Evolutionary conservation across 108 stramenopile species (phyloP).

Genomic region (Skeletonema menzelii): DNA sequence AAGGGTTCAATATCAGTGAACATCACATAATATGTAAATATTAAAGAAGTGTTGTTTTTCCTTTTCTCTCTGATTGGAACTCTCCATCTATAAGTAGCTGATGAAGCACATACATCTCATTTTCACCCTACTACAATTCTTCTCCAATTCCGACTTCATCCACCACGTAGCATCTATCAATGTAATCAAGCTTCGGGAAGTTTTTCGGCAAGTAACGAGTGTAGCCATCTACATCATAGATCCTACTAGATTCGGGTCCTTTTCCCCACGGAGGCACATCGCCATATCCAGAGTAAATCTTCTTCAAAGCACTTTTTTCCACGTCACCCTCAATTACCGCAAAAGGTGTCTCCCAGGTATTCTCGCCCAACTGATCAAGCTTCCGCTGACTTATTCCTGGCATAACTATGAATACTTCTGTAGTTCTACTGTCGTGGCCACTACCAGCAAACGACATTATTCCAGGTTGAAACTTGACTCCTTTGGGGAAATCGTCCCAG

Average conservation of each 20-base stretch:
- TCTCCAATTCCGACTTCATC: conserved; percentile 4
- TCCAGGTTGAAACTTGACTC: conserved; percentile 34
- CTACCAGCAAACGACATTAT: conserved; percentile 34
- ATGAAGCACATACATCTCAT: too few species aligned
- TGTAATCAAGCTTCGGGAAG: conserved; percentile 40
- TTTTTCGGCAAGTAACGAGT: conserved; percentile 20
- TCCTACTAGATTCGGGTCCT: conserved; percentile 23
- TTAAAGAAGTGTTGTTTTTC: too few species aligned
- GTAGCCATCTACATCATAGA: conserved; percentile 40
- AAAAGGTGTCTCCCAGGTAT: conserved; percentile 32
- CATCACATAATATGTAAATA: too few species aligned
- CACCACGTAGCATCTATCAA: conserved; percentile 22
- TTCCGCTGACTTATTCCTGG: conserved; percentile 17
- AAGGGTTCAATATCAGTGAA: too few species aligned
- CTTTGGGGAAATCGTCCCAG: conserved; percentile 25
- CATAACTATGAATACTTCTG: conserved; percentile 41
- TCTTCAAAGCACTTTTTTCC: not conserved
- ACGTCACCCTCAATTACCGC: not conserved
- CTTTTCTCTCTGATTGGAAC: too few species aligned
- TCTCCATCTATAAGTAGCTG: too few species aligned
- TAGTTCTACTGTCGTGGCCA: conserved; percentile 22
- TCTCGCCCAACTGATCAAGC: conserved; percentile 24
- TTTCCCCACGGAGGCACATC: conserved; percentile 28
- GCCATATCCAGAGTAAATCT: conserved; percentile 23
- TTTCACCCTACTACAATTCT: not conserved